A percentile compares a stretch with the other conserved stretches of the same genome.
phyloP scores from a whole-genome alignment of 768 basidiomycete genomes.

The Thelephora ganbajun region DNA sequence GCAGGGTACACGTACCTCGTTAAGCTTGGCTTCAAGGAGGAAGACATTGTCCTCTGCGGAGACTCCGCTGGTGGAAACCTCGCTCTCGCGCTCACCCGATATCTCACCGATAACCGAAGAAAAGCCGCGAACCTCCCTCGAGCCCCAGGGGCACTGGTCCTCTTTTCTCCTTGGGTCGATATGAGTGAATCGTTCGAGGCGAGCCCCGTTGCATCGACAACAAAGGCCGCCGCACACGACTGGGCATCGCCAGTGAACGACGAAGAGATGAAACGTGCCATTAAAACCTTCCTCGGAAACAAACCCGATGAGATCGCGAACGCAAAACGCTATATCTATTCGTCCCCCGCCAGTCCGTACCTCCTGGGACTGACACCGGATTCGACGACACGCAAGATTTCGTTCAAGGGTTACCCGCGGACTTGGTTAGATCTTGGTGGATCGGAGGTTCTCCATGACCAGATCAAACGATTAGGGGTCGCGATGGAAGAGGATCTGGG shows the following conservation, averaged over 20 bases:
- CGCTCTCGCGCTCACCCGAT: slow-evolving; percentile 45
- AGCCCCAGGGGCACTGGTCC: slow-evolving; percentile 35
- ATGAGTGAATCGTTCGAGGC: slow-evolving; percentile 26
- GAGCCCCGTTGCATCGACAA: slow-evolving; percentile 20
- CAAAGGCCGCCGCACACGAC: background rate
- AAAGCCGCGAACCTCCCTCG: too few relatives aligned
- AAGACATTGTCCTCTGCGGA: slow-evolving; percentile 51
- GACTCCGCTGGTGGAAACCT: slow-evolving; percentile 76
- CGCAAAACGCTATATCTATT: slow-evolving; percentile 15
- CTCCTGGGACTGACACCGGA: slow-evolving; percentile 45
- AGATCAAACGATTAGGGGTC: slow-evolving; percentile 28
- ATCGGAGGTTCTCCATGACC: slow-evolving; percentile 40
- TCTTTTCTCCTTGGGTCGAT: slow-evolving; percentile 46
- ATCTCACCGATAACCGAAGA: slow-evolving; percentile 44
- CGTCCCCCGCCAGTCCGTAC: slow-evolving; percentile 33
- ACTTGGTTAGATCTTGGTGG: slow-evolving; percentile 47
- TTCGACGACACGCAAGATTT: slow-evolving; percentile 16
- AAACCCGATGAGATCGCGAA: too few relatives aligned
- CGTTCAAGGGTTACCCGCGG: slow-evolving; percentile 43
- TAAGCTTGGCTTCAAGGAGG: slow-evolving; percentile 40
- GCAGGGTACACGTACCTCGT: slow-evolving; percentile 68
- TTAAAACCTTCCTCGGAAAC: slow-evolving; percentile 30
- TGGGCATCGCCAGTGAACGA: background rate
- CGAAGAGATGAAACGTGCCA: slow-evolving; percentile 15
- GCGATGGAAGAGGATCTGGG: slow-evolving; percentile 41